Conservation (phyloP, 2,329 filamentous ascomycete genomes). For the Raffaelea ambrosiae region DNA sequence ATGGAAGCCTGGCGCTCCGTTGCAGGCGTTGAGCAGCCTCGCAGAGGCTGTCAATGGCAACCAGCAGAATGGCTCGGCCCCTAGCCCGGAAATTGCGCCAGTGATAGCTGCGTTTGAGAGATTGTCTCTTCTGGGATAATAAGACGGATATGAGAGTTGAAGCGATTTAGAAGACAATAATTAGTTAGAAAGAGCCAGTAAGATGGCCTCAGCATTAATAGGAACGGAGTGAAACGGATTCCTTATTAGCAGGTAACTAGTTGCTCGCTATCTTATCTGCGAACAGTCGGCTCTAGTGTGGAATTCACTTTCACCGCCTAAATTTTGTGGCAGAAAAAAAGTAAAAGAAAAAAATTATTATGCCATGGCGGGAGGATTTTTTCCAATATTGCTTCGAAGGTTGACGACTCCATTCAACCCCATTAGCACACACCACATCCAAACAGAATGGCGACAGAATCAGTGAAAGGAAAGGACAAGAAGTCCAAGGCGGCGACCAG, state of each 20-base stretch:
- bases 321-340: conserved; percentile 11
- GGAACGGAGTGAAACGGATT: too few relatives aligned
- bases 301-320: conserved; percentile 7
- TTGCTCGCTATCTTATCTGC: too few relatives aligned
- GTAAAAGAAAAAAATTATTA: conserved; percentile 3
- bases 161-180: too few relatives aligned
- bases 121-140: conserved; percentile 39
- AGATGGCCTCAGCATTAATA: too few relatives aligned
- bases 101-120: conserved; percentile 39
- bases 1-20: conserved; percentile 29
- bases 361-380: conserved; percentile 5
- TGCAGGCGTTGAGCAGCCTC: conserved; percentile 14
- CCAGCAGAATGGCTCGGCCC: neutral
- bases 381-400: neutral
- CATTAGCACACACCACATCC: too few relatives aligned
- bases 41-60: conserved; percentile 11
- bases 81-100: conserved; percentile 31
- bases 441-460: neutral
- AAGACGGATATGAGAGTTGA: too few relatives aligned
- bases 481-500: neutral
- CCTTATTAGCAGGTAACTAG: too few relatives aligned
- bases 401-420: too few relatives aligned
- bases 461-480: neutral
- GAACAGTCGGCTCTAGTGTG: neutral
- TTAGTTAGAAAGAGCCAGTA: too few relatives aligned